Evolutionary conservation across 2,329 filamentous ascomycete genomes (phyloP).

Genomic region (Neofusicoccum laricinum): DNA sequence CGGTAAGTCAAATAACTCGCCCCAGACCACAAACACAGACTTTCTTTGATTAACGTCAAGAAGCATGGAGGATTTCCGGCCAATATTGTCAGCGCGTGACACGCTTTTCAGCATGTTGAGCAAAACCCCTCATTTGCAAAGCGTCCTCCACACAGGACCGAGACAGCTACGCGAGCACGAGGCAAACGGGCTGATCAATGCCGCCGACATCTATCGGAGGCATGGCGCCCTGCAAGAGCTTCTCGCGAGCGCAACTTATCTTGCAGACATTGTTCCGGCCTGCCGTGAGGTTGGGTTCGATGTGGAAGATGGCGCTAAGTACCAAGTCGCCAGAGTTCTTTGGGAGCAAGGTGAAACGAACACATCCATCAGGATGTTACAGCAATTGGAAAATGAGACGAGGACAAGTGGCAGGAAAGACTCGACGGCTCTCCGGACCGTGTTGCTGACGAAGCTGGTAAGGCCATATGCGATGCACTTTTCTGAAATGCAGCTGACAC

Average conservation of each 20-base stretch:
- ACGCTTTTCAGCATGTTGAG: constrained; percentile 79
- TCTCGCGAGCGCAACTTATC: constrained; percentile 75
- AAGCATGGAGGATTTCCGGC: constrained; percentile 73
- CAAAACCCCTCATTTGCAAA: constrained; percentile 63
- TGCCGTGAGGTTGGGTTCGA: constrained; percentile 70
- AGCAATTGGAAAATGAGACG: constrained; percentile 53
- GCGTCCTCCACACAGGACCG: constrained; percentile 58
- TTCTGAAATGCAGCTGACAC: constrained; percentile 19
- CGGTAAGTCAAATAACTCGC: constrained; percentile 53
- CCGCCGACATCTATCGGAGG: constrained; percentile 71
- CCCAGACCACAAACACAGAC: background rate
- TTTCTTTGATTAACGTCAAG: constrained; percentile 14
- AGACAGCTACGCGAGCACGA: constrained; percentile 68
- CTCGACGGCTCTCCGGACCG: constrained; percentile 43
- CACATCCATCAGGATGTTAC: constrained; percentile 84
- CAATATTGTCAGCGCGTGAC: constrained; percentile 78
- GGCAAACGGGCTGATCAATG: constrained; percentile 71
- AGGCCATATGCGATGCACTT: background rate
- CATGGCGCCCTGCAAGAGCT: constrained; percentile 85
- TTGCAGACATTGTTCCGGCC: constrained; percentile 72
- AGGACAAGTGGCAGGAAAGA: constrained; percentile 20
- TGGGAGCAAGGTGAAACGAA: constrained; percentile 94
- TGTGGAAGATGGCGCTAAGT: constrained; percentile 71
- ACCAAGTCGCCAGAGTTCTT: constrained; percentile 83
- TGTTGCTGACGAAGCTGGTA: constrained; percentile 78